Evolutionary conservation across 306 rosid species (phyloP).

Genomic region (Prunus armeniaca): DNA sequence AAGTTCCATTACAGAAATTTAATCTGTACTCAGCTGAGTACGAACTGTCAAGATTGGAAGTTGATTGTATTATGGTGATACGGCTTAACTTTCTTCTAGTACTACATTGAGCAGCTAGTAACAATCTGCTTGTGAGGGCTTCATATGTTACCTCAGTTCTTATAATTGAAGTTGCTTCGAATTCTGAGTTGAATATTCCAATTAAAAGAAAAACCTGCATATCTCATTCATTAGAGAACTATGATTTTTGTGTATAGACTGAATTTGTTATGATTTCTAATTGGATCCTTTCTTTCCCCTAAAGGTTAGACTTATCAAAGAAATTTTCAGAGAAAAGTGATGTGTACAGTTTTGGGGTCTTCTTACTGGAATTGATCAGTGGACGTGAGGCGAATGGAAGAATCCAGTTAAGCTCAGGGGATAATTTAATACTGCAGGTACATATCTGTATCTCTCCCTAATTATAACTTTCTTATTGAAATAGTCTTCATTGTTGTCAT

Average conservation of each 20-base stretch:
- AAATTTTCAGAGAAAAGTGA: slow-evolving; percentile 52
- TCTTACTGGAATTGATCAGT: slow-evolving; percentile 65
- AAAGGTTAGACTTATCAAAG: slow-evolving; percentile 51
- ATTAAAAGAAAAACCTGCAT: background rate
- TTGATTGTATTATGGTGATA: background rate
- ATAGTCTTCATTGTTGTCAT: background rate
- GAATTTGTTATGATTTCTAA: background rate
- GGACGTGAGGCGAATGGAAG: slow-evolving; percentile 50
- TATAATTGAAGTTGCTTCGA: background rate
- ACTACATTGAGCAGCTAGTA: background rate
- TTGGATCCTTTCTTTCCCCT: background rate
- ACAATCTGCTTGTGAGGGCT: background rate
- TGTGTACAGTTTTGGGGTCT: slow-evolving; percentile 70
- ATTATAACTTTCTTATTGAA: background rate
- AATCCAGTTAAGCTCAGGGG: slow-evolving; percentile 28
- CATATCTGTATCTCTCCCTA: background rate
- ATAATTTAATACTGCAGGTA: slow-evolving; percentile 54
- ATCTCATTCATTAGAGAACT: background rate
- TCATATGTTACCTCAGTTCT: background rate
- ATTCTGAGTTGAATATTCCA: background rate
- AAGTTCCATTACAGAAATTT: background rate
- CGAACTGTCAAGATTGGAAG: background rate
- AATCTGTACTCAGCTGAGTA: background rate
- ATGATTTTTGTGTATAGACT: background rate
- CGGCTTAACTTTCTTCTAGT: background rate